phyloP scores from a whole-genome alignment of 2,329 filamentous ascomycete species.

The Knufia fluminis region DNA sequence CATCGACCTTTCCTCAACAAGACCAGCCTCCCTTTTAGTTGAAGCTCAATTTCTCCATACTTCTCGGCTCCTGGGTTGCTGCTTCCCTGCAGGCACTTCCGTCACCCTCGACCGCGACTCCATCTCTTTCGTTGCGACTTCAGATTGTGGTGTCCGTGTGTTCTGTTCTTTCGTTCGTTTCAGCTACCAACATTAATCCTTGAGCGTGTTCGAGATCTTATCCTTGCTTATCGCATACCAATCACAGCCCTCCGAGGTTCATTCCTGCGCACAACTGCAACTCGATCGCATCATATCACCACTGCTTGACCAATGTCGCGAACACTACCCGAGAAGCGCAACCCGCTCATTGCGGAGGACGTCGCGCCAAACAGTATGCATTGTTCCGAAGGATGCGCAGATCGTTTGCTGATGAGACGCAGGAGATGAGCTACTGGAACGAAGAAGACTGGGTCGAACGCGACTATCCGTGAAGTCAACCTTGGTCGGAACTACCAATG shows the following conservation, averaged over 20 bases:
- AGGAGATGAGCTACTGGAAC: constrained; percentile 68
- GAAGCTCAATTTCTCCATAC: constrained; percentile 9
- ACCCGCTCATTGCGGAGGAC: constrained; percentile 38
- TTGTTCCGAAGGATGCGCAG: constrained; percentile 7
- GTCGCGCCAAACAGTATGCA: constrained; percentile 38
- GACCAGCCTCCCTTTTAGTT: constrained; percentile 9
- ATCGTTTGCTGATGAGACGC: constrained; percentile 18
- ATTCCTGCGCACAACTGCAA: too few relatives aligned
- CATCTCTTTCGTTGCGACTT: not conserved
- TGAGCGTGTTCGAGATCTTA: constrained; percentile 21
- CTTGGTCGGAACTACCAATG: constrained; percentile 59
- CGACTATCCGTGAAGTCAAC: constrained; percentile 76
- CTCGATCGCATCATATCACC: constrained; percentile 21
- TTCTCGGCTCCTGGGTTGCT: constrained; percentile 8
- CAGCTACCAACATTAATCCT: constrained; percentile 22
- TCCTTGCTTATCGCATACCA: constrained; percentile 14
- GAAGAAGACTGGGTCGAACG: constrained; percentile 85
- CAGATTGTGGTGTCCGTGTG: not conserved
- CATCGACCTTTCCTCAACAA: not conserved
- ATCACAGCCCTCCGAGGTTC: too few relatives aligned
- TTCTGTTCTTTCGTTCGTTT: constrained; percentile 8
- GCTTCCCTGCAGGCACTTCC: constrained; percentile 7
- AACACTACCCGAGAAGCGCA: constrained; percentile 37
- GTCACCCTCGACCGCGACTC: constrained; percentile 4
- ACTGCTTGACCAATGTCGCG: constrained; percentile 31